These are phyloP conservation scores for Tephrocybe sp. DNA, from an alignment of 768 basidiomycete genomes.

Conservation along the genomic window DNA sequence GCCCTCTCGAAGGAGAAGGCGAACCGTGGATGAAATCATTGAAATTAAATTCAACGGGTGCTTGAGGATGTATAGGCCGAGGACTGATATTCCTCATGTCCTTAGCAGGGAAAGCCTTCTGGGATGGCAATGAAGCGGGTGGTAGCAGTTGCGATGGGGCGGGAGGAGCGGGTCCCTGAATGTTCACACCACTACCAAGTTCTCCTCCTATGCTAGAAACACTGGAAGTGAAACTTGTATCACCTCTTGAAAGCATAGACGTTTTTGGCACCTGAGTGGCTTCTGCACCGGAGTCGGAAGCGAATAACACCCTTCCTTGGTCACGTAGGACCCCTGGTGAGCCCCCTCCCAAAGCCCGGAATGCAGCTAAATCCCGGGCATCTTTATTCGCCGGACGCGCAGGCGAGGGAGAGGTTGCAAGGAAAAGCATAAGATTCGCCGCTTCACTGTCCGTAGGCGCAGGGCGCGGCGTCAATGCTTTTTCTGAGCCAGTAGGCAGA, in stretches of 20 bases:
- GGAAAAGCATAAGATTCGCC: conserved; percentile 80
- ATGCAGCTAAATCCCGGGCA: conserved; percentile 52
- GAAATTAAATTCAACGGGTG: conserved; percentile 53
- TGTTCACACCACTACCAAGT: conserved; percentile 17
- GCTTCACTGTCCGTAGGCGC: conserved; percentile 78
- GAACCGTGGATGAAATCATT: conserved; percentile 74
- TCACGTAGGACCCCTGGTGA: conserved; percentile 45
- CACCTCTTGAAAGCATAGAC: conserved; percentile 22
- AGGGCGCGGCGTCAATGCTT: conserved; percentile 42
- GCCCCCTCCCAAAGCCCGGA: conserved; percentile 49
- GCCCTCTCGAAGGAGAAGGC: conserved; percentile 50
- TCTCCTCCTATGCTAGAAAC: conserved; percentile 35
- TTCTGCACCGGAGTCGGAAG: conserved; percentile 28
- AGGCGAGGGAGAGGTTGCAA: conserved; percentile 84
- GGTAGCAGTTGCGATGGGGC: conserved; percentile 27
- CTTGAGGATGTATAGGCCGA: conserved; percentile 33
- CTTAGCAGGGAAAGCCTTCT: conserved; percentile 20
- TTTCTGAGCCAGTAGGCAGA: conserved; percentile 15
- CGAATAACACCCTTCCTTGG: conserved; percentile 72
- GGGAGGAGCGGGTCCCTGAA: conserved; percentile 1
- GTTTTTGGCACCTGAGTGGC: conserved; percentile 11
- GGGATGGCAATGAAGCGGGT: conserved; percentile 28
- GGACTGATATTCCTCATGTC: conserved; percentile 23
- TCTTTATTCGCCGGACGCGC: conserved; percentile 58
- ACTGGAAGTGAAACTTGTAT: conserved; percentile 37